Percentiles rank a stretch among this genome's conserved stretches.
phyloP scores from a whole-genome alignment of 2,329 filamentous ascomycete genomes.

The Alternaria consortialis region DNA sequence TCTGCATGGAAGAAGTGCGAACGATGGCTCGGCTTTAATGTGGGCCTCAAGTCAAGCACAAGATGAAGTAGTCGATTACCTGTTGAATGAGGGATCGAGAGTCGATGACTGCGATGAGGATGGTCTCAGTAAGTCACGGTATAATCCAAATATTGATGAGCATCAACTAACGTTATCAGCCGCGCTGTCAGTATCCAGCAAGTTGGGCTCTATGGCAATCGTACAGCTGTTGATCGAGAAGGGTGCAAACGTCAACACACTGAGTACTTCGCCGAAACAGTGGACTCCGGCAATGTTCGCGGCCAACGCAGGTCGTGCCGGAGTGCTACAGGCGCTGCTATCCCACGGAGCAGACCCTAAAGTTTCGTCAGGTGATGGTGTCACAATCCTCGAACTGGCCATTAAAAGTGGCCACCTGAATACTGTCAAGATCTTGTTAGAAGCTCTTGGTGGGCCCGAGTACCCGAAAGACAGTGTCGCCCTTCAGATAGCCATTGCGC shows the following conservation, averaged over 20 bases:
- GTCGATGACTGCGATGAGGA: slow-evolving; percentile 20
- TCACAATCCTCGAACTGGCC: slow-evolving; percentile 24
- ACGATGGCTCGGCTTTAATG: slow-evolving; percentile 24
- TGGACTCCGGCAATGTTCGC: slow-evolving; percentile 29
- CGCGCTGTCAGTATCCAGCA: slow-evolving; percentile 24
- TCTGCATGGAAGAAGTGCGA: slow-evolving; percentile 15
- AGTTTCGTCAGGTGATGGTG: slow-evolving; percentile 3
- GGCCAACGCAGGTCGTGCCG: slow-evolving; percentile 14
- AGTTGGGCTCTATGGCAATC: slow-evolving; percentile 21
- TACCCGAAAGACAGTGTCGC: slow-evolving; percentile 31
- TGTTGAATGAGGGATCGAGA: slow-evolving; percentile 22
- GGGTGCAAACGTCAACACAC: slow-evolving; percentile 27
- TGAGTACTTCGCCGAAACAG: slow-evolving; percentile 12
- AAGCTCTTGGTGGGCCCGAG: slow-evolving; percentile 24
- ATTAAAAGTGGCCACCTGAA: slow-evolving; percentile 19
- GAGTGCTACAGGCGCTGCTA: slow-evolving; percentile 24
- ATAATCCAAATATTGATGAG: neutral
- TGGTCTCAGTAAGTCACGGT: slow-evolving; percentile 24
- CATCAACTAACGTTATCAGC: slow-evolving; percentile 15
- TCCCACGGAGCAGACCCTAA: slow-evolving; percentile 18
- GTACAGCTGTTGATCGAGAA: slow-evolving; percentile 28
- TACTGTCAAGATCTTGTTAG: slow-evolving; percentile 22
- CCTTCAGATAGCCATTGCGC: slow-evolving; percentile 30
- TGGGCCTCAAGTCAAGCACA: slow-evolving; percentile 28
- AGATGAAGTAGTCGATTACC: slow-evolving; percentile 24